Evolutionary conservation across 441 rosid species (phyloP), one percentile per base, ranked within the genome.

Genomic region (Jatropha podagrica): DNA sequence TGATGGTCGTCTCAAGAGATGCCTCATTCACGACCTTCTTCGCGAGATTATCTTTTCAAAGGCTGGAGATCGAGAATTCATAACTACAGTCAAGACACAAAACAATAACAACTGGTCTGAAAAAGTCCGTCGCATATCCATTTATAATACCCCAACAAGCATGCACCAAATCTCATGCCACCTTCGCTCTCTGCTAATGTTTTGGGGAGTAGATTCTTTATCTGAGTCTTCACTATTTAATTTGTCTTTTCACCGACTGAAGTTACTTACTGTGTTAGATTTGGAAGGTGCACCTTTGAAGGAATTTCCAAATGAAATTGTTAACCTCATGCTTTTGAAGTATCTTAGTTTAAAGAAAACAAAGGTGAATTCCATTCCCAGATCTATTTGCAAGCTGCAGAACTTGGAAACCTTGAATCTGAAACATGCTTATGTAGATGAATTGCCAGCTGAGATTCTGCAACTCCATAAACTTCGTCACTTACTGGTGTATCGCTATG

Each of bases 101-200:
- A 64, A 73, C 18, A 56, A 26, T 2, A 68, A 17, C 8, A 23
- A 23, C 23, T 77, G 74, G 84, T 81, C 86, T 1, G 88, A 81
- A 48, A 83, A 78, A 65, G 78, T 68, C 12, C 18, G 51, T 13
- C 51, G 51, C 3, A 3, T 46, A 10, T 46, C 51, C 51, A 46
- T 46, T 10, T 46, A 8, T 9, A 17, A 78, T 68, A 54, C 67
- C 76, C 15, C 71, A 51, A 82, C 52, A 64, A n/a, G 86, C 4
- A 55, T 55, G 20, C 51, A 42, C 80, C 65, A 61, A 71, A 62
- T 54, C 0, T 7, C 66, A 38, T 73, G 77, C 65, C 74, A 76
- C 26, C 78, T 82, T 17, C 81, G 82, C 11, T 80, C 84, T 13
- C 32, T 83, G 8, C 75, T 80, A 74, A 58, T 80, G 78, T 86